Evolutionary conservation across 495 filamentous ascomycete genomes (phyloP).

Genomic region (Bombardia bombarda): DNA sequence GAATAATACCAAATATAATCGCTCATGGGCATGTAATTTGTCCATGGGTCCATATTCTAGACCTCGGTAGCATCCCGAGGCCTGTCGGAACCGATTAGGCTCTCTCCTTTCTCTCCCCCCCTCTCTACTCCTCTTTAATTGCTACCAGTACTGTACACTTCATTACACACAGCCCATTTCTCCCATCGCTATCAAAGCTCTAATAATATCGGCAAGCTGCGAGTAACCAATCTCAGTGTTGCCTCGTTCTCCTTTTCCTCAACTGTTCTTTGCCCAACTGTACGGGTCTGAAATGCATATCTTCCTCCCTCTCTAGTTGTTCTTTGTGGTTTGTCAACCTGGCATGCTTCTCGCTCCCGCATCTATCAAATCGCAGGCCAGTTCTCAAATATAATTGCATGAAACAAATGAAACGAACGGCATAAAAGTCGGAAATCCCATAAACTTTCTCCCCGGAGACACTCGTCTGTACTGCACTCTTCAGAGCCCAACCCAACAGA

Average conservation of each 20-base stretch:
- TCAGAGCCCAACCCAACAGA: neutral
- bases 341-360: neutral
- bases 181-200: neutral
- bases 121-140: neutral
- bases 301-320: neutral
- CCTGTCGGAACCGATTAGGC: too few relatives aligned
- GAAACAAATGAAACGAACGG: conserved; percentile 18
- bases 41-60: too few relatives aligned
- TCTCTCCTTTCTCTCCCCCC: neutral
- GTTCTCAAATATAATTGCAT: neutral
- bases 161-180: neutral
- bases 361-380: neutral
- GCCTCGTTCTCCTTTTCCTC: neutral
- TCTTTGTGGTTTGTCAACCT: neutral
- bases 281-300: too few relatives aligned
- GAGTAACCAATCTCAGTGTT: neutral
- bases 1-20: too few relatives aligned
- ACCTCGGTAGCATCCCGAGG: too few relatives aligned
- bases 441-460: too few relatives aligned
- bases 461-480: neutral
- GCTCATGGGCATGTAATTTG: too few relatives aligned
- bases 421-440: conserved; percentile 28
- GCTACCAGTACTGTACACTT: neutral
- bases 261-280: neutral
- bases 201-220: neutral